A percentile compares a stretch with the other conserved stretches of the same genome.
Conservation (phyloP, 805 yeast genomes). For the Pichia phayaonensis region DNA sequence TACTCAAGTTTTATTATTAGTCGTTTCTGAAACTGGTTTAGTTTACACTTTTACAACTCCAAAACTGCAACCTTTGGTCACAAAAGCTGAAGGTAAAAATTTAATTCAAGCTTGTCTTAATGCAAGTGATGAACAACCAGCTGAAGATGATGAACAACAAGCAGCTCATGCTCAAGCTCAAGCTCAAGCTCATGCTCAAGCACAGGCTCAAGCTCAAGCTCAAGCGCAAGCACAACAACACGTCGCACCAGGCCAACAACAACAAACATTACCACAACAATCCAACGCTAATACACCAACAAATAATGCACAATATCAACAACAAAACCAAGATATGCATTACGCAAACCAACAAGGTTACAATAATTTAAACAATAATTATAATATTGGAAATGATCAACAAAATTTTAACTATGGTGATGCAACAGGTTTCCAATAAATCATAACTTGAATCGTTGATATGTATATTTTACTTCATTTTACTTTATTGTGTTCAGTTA, state of each 20-base stretch:
- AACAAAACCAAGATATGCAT: slow-evolving; percentile 20
- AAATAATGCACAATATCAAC: slow-evolving; percentile 17
- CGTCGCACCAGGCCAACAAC: slow-evolving; percentile 4
- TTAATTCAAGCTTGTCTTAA: slow-evolving; percentile 93
- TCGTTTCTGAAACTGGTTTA: slow-evolving; percentile 96
- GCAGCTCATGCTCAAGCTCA: slow-evolving; percentile 26
- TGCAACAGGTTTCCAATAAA: slow-evolving; percentile 12
- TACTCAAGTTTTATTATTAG: slow-evolving; percentile 89
- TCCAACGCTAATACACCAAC: not conserved
- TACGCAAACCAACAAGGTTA: slow-evolving; percentile 8
- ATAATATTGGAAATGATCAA: slow-evolving; percentile 6
- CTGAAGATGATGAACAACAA: slow-evolving; percentile 44
- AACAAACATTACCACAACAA: not conserved
- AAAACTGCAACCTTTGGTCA: slow-evolving; percentile 93
- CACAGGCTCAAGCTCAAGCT: slow-evolving; percentile 28
- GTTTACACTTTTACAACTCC: slow-evolving; percentile 99
- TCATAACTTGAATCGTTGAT: not conserved
- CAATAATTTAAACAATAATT: slow-evolving; percentile 3
- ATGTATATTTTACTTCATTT: slow-evolving; percentile 1
- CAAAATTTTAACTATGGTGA: slow-evolving; percentile 11
- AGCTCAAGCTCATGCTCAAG: slow-evolving; percentile 27
- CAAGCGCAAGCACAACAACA: slow-evolving; percentile 28
- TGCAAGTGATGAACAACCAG: slow-evolving; percentile 84
- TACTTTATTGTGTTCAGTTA: not conserved
- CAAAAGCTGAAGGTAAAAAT: slow-evolving; percentile 95